Conservation (phyloP, 495 filamentous ascomycete species). For the Apiosordaria backusii region DNA sequence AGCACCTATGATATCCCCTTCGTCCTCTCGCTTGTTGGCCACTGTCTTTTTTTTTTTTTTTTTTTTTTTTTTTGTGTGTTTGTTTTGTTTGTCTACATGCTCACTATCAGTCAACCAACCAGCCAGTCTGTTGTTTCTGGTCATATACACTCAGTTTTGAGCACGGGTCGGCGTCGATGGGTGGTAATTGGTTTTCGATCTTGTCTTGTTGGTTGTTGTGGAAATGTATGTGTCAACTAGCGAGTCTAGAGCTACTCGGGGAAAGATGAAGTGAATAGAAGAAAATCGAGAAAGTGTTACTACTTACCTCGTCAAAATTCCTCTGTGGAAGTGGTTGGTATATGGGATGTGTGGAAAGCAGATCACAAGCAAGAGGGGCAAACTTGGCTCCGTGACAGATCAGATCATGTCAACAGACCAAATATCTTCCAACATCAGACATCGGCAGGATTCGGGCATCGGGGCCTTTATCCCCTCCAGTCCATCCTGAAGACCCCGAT, state of each 20-base stretch:
- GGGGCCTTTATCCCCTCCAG: too few relatives aligned
- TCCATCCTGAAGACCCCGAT: too few relatives aligned
- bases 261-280: background rate
- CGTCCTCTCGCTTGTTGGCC: constrained; percentile 1
- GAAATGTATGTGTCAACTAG: background rate
- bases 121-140: background rate
- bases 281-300: background rate
- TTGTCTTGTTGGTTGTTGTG: too few relatives aligned
- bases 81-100: background rate
- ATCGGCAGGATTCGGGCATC: background rate
- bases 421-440: background rate
- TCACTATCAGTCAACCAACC: background rate
- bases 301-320: background rate
- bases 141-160: background rate
- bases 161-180: background rate
- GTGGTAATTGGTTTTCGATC: background rate
- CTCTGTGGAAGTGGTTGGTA: too few relatives aligned
- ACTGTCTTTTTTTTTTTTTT: constrained; percentile 4
- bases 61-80: too few relatives aligned
- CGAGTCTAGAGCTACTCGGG: background rate
- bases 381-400: too few relatives aligned
- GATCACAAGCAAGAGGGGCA: background rate
- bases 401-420: too few relatives aligned
- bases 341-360: background rate
- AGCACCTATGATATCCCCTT: background rate